A percentile compares a stretch with the other conserved stretches of the same genome.
phyloP scores from a whole-genome alignment of 2,329 filamentous ascomycete genomes.

The Monosporascus sp. region DNA sequence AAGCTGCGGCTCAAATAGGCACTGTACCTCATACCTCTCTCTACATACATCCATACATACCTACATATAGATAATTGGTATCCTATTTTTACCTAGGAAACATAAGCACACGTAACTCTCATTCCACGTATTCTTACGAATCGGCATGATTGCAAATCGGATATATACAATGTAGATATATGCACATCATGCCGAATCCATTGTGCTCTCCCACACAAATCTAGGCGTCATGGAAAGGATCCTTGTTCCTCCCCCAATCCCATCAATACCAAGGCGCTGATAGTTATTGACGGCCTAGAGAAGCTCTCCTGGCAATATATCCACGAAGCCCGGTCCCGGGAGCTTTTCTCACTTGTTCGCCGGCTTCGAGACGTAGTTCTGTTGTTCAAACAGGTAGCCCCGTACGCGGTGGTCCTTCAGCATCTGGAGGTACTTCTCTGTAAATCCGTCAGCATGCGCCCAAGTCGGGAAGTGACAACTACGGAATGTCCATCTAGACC shows the following conservation, averaged over 20 bases:
- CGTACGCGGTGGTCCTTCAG: constrained; percentile 71
- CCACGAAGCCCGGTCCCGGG: too few relatives aligned
- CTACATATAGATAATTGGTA: too few relatives aligned
- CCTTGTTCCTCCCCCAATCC: not conserved
- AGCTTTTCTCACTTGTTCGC: constrained; percentile 7
- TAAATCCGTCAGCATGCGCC: not conserved
- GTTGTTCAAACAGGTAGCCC: constrained; percentile 74
- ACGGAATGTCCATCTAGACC: not conserved
- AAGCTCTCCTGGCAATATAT: too few relatives aligned
- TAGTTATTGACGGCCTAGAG: not conserved
- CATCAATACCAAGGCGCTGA: not conserved
- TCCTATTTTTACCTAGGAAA: too few relatives aligned
- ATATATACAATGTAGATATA: not conserved
- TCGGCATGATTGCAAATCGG: not conserved
- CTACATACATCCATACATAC: too few relatives aligned
- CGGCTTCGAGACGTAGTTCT: constrained; percentile 55
- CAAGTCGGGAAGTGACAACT: not conserved
- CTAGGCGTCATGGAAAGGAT: not conserved
- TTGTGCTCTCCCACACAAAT: not conserved
- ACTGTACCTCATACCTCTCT: too few relatives aligned
- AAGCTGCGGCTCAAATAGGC: too few relatives aligned
- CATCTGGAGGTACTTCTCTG: constrained; percentile 65
- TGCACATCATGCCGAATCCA: not conserved
- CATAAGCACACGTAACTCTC: too few relatives aligned
- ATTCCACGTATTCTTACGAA: not conserved